These are phyloP conservation scores for Metarhizium album DNA, from an alignment of 2,329 filamentous ascomycete genomes.

Conservation along the genomic window DNA sequence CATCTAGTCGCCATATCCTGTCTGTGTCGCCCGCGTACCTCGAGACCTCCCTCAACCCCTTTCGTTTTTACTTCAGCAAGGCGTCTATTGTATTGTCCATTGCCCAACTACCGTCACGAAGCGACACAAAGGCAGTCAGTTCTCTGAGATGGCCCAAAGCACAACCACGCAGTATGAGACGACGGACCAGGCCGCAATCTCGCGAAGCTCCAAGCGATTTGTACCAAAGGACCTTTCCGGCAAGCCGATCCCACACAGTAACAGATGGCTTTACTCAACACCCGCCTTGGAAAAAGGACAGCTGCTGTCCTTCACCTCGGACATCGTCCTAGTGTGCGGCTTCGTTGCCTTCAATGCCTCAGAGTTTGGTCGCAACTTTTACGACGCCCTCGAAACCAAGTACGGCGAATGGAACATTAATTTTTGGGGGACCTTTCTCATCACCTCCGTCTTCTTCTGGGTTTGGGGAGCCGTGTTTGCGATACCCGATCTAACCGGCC, in stretches of 20 bases:
- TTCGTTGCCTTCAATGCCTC: conserved; percentile 9
- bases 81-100: too few species aligned
- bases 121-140: not conserved
- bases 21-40: too few species aligned
- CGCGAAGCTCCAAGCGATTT: not conserved
- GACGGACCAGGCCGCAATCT: not conserved
- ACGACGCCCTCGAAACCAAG: conserved; percentile 7
- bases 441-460: conserved; percentile 32
- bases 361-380: conserved; percentile 3
- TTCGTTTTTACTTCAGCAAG: too few species aligned
- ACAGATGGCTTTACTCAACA: conserved; percentile 9
- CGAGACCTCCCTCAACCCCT: too few species aligned
- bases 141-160: not conserved
- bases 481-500: conserved; percentile 24
- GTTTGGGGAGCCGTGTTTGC: conserved; percentile 24
- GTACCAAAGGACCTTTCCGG: conserved; percentile 9
- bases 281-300: not conserved
- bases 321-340: not conserved
- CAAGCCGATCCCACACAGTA: conserved; percentile 7
- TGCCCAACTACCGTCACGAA: too few species aligned
- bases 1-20: too few species aligned
- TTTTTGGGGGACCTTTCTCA: conserved; percentile 23
- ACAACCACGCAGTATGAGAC: not conserved
- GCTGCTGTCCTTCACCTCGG: conserved; percentile 1
- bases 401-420: conserved; percentile 20